phyloP scores from a whole-genome alignment of 2,329 filamentous ascomycete species.

The Parascedosporium putredinis region DNA sequence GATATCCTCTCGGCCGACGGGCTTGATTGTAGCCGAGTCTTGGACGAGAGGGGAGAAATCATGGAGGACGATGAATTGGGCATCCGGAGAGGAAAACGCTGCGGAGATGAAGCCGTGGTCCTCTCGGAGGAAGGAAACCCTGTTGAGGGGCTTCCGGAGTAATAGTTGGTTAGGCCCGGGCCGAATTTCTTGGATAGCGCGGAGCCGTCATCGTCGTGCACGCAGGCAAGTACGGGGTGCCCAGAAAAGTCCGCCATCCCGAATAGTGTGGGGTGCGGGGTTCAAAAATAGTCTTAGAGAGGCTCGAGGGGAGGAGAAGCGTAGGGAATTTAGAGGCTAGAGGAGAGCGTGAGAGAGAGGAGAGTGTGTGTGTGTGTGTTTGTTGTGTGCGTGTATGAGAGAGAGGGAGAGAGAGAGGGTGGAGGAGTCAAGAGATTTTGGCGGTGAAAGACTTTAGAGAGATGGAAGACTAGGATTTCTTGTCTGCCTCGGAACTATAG shows the following conservation, averaged over 20 bases:
- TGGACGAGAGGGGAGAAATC: constrained; percentile 62
- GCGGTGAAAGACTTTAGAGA: neutral
- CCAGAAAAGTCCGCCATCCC: constrained; percentile 34
- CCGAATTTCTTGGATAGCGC: constrained; percentile 72
- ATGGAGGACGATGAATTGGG: constrained; percentile 70
- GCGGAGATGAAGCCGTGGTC: constrained; percentile 60
- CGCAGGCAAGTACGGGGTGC: constrained; percentile 12
- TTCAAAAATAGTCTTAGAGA: constrained; percentile 14
- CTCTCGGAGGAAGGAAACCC: constrained; percentile 65
- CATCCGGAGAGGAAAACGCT: constrained; percentile 54
- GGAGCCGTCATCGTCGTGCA: constrained; percentile 38
- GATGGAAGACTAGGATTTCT: constrained; percentile 2
- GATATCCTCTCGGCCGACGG: constrained; percentile 59
- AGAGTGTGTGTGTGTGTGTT: too few relatives aligned
- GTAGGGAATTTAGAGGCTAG: constrained; percentile 18
- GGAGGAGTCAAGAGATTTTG: neutral
- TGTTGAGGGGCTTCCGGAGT: constrained; percentile 67
- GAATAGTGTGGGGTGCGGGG: constrained; percentile 19
- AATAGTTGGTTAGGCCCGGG: constrained; percentile 74
- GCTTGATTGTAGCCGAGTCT: constrained; percentile 49
- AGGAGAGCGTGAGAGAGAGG: constrained; percentile 5
- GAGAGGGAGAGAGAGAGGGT: neutral
- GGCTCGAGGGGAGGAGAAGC: constrained; percentile 11
- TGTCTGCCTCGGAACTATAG: neutral
- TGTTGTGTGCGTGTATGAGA: too few relatives aligned